A percentile compares a stretch with the other conserved stretches of the same genome.
Conservation (phyloP, 345 rosid genomes). For the Gossypioides kirkii region DNA sequence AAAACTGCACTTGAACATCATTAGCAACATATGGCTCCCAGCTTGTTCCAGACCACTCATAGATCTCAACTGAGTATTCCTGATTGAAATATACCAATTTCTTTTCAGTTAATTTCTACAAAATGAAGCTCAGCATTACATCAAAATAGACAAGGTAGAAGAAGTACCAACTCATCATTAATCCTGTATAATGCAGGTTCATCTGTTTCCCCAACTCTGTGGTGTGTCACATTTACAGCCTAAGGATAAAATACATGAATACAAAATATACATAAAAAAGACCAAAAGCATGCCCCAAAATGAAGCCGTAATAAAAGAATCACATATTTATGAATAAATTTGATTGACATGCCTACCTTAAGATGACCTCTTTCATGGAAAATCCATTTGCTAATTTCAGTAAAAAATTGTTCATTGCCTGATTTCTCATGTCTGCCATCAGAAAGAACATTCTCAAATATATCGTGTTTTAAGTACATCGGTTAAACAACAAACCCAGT, state of each 20-base stretch:
- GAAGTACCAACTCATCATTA: constrained; percentile 58
- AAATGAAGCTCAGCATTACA: not conserved
- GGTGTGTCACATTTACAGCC: constrained; percentile 59
- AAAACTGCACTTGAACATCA: constrained; percentile 80
- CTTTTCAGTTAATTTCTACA: not conserved
- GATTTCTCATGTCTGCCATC: constrained; percentile 16
- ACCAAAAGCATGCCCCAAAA: not conserved
- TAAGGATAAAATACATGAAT: constrained; percentile 15
- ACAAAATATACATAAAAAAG: not conserved
- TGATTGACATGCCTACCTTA: not conserved
- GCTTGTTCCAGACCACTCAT: constrained; percentile 70
- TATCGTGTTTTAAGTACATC: not conserved
- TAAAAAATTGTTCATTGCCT: not conserved
- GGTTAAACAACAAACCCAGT: not conserved
- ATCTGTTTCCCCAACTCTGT: constrained; percentile 55
- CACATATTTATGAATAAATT: not conserved
- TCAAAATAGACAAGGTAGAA: not conserved
- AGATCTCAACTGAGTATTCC: constrained; percentile 66
- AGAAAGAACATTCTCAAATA: not conserved
- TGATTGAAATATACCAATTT: constrained; percentile 14
- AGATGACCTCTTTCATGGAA: not conserved
- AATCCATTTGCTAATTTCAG: constrained; percentile 1
- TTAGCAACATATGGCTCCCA: constrained; percentile 69
- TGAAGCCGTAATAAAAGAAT: not conserved
- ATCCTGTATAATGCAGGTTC: constrained; percentile 75